Percentiles rank a stretch among this genome's conserved stretches.
Evolutionary conservation across 2,329 filamentous ascomycete species (phyloP).

Genomic region (Penicillium verrucosum): DNA sequence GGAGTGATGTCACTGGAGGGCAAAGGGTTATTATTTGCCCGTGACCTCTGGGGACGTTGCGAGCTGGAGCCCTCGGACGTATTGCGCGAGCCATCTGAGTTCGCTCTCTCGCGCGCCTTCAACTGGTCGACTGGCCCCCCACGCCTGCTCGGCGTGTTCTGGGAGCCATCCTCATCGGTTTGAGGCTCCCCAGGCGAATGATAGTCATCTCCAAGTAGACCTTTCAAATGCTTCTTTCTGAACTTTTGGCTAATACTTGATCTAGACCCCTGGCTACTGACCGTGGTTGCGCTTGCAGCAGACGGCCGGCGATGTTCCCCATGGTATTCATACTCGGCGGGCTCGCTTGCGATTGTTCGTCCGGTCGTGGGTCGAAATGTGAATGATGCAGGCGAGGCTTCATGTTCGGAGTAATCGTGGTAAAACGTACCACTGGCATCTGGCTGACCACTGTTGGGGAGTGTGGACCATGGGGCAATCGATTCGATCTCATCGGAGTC

Average conservation of each 20-base stretch:
- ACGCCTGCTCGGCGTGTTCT: slow-evolving; percentile 28
- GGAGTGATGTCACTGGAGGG: slow-evolving; percentile 92
- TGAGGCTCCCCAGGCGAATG: slow-evolving; percentile 60
- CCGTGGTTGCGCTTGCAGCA: slow-evolving; percentile 78
- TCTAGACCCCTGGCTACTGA: slow-evolving; percentile 81
- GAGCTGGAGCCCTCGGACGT: slow-evolving; percentile 56
- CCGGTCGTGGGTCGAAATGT: slow-evolving; percentile 60
- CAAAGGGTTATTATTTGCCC: slow-evolving; percentile 63
- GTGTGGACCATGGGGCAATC: slow-evolving; percentile 33
- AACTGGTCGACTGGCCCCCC: slow-evolving; percentile 47
- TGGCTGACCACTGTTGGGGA: slow-evolving; percentile 24
- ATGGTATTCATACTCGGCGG: slow-evolving; percentile 59
- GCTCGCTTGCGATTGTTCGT: slow-evolving; percentile 55
- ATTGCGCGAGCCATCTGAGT: slow-evolving; percentile 68
- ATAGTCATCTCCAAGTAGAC: slow-evolving; percentile 90
- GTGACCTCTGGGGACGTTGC: slow-evolving; percentile 70
- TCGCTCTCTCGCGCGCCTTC: slow-evolving; percentile 70
- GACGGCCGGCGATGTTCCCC: slow-evolving; percentile 79
- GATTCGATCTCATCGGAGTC: slow-evolving; percentile 23
- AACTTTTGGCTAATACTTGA: slow-evolving; percentile 66
- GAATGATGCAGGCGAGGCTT: slow-evolving; percentile 62
- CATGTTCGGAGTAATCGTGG: slow-evolving; percentile 39
- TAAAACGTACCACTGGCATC: slow-evolving; percentile 37
- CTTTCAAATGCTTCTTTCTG: slow-evolving; percentile 80
- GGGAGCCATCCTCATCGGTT: slow-evolving; percentile 68